Percentiles rank a stretch among this genome's conserved stretches.
Conservation (phyloP, 2,329 filamentous ascomycete genomes). For the Aureobasidium sp. region DNA sequence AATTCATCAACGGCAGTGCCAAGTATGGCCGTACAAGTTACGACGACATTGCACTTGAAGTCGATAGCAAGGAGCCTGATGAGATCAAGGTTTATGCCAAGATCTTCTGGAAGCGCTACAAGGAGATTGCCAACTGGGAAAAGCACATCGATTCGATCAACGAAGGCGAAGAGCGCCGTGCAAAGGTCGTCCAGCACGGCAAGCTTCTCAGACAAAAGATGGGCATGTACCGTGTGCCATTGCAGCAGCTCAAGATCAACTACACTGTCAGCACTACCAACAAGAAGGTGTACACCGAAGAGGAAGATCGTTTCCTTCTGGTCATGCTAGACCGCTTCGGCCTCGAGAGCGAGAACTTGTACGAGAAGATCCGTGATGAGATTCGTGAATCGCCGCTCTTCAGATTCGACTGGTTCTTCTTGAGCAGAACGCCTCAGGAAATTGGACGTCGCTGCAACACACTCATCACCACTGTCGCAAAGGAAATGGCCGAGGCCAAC, state of each 20-base stretch:
- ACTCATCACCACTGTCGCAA: conserved; percentile 84
- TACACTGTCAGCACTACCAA: conserved; percentile 98
- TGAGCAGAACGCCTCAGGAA: conserved; percentile 87
- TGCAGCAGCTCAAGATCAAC: conserved; percentile 97
- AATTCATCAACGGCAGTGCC: conserved; percentile 92
- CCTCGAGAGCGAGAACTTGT: conserved; percentile 81
- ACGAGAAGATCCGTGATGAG: conserved; percentile 93
- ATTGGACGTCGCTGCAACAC: conserved; percentile 90
- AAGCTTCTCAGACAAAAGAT: conserved; percentile 95
- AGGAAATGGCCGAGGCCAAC: conserved; percentile 69
- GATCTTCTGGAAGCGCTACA: conserved; percentile 93
- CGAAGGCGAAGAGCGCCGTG: conserved; percentile 81
- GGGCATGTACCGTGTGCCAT: conserved; percentile 88
- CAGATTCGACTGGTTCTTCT: conserved; percentile 98
- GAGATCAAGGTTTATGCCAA: conserved; percentile 90
- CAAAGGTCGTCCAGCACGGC: conserved; percentile 84
- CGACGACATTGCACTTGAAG: conserved; percentile 75
- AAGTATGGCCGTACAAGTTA: conserved; percentile 86
- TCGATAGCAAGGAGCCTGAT: conserved; percentile 78
- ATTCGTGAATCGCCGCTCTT: conserved; percentile 92
- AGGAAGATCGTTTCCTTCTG: conserved; percentile 91
- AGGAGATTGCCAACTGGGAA: conserved; percentile 78
- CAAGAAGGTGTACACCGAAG: conserved; percentile 99
- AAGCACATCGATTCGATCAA: conserved; percentile 89
- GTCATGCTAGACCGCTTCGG: conserved; percentile 90